Evolutionary conservation across 495 filamentous ascomycete genomes (phyloP), one percentile per base, ranked within the genome.

Genomic region (Bathelium albidoporum): DNA sequence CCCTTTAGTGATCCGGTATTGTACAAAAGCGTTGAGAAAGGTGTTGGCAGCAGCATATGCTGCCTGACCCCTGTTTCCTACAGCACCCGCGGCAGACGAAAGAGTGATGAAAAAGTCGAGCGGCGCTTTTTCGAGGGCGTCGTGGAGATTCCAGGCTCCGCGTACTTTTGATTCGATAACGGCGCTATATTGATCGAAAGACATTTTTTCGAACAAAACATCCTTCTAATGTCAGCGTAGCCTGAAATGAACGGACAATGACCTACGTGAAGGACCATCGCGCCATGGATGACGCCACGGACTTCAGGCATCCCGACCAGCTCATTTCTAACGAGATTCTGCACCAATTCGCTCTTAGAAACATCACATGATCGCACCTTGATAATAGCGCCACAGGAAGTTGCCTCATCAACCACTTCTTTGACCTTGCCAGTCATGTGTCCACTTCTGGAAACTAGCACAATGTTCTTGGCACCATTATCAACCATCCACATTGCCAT

Each of bases 21-120:
- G 62, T 2, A 29, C 39, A n/a, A 66, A 41, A n/a, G 64, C 41
- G 64, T 66, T 52, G 10, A 34, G 43, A 52, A 20, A 66, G 5
- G 61, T 52, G 61, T 66, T 66, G 31, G 32, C 61, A 16, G 61
- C 64, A 49, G 61, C 31, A 61, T 66, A 66, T 32, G 32, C 44
- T 18, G 64, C 61, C 49, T 66, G 64, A 10, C 20, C 60, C 26
- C 16, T 22, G 52, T 63, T 49, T 24, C 64, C 64, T 32, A 64
- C 32, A 34, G 63, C 32, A 20, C 44, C 61, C 9, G 53, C 24
- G 60, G 52, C 52, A 24, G 64, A 66, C 10, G 64, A 66, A 29
- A 66, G 58, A 16, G 34, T 39, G 28, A 63, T 12, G 61, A 66
- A 66, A 34, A 64, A 62, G 61, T 66, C 64, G 28, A 66, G 64